Base-by-base conservation (phyloP, 768 basidiomycete species). In the Suillus plorans region DNA sequence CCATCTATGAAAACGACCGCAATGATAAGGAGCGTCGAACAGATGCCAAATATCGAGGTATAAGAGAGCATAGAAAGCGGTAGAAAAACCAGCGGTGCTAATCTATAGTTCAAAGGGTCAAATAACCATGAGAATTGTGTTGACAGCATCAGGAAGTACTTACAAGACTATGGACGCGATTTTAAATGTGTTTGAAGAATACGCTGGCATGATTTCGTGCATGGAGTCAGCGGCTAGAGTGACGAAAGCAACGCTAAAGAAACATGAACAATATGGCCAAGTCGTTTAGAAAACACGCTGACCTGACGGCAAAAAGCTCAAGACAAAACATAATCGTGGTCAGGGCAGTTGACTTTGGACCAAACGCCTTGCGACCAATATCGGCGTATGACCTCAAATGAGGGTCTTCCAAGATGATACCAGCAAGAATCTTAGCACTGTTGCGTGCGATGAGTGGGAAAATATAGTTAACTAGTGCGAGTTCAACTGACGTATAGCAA, bases 141-240 rank as follows among this genome's bases (percentile, higher is more conserved):
- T 34, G 12, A 47, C 12, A 63, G 31, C 20, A 63, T 22, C 28
- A 14, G 31, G 45, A 8, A 37, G 14, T 8, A 49, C 85, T 69
- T 73, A 94, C 94, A 96, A 71, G 39, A 90, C 64, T 42, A 92
- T 81, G 22, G 90, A 89, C 68, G 89, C 79, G 3, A 91, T 39
- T 73, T 97, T 97, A 78, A 92, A 96, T 0, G 86, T 80, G 71
- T 86, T 81, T 18, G 88, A 74, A 0, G 91, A 87, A 68, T 90
- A 84, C 5, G 75, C 67, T 7, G 94, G 94, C 62, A 89, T 79
- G 59, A 98, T 79, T 3, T 84, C 82, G 72, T 93, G 84, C 65
- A 97, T 74, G 9, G 92, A 92, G 75, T 98, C 96, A 12, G 91
- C 94, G 67, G 92, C 93, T 4, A 98, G 77, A 2, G 95, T 93